phyloP scores from a whole-genome alignment of 1,284 basidiomycete genomes.

The Lentinula novae-zelandiae region DNA sequence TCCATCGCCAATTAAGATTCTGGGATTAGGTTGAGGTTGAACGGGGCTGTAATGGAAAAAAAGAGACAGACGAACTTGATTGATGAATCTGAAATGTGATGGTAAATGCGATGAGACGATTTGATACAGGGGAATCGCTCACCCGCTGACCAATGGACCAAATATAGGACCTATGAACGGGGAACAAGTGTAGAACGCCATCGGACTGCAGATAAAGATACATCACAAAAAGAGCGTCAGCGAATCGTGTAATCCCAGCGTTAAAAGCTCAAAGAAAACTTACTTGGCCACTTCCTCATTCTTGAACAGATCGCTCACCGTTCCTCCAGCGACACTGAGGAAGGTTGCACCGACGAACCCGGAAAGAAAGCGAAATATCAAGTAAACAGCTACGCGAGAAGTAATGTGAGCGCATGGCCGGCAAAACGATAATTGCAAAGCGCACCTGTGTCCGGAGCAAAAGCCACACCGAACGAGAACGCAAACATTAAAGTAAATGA shows the following conservation, averaged over 20 bases:
- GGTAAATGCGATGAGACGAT: background rate
- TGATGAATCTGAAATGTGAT: constrained; percentile 27
- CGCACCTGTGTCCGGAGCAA: constrained; percentile 55
- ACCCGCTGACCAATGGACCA: constrained; percentile 2
- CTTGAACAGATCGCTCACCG: constrained; percentile 71
- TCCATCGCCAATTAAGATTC: constrained; percentile 76
- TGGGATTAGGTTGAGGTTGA: constrained; percentile 25
- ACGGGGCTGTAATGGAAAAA: background rate
- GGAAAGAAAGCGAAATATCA: constrained; percentile 69
- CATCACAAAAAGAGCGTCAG: background rate
- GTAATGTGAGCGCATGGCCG: constrained; percentile 20
- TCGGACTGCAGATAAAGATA: constrained; percentile 46
- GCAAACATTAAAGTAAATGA: constrained; percentile 49
- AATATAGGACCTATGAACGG: constrained; percentile 4
- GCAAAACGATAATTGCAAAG: background rate
- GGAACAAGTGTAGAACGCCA: constrained; percentile 41
- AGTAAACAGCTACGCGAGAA: constrained; percentile 39
- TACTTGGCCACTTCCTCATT: constrained; percentile 63
- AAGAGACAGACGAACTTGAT: constrained; percentile 26
- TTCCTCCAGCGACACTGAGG: constrained; percentile 77
- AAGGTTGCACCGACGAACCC: constrained; percentile 74
- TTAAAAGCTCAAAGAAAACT: constrained; percentile 23
- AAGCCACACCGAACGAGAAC: constrained; percentile 65
- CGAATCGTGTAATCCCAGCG: background rate
- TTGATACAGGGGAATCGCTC: background rate